Evolutionary conservation across 805 yeast species (phyloP).

Genomic region (Cyberlindnera mycetangii): DNA sequence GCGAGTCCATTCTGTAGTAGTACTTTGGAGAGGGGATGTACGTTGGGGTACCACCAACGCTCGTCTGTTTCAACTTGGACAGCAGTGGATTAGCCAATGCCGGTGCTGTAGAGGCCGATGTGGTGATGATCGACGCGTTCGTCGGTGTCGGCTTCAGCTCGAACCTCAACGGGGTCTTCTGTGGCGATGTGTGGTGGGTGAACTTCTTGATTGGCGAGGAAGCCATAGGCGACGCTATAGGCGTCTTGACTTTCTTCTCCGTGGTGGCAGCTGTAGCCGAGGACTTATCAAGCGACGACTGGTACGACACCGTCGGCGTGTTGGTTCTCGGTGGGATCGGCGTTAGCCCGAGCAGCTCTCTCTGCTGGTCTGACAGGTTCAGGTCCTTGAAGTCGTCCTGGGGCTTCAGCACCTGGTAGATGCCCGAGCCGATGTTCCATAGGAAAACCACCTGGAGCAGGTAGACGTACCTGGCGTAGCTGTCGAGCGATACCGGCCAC

Average conservation of each 20-base stretch:
- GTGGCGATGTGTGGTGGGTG: constrained; percentile 11
- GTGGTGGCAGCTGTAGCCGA: not conserved
- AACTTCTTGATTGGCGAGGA: constrained; percentile 22
- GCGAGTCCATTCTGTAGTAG: constrained; percentile 31
- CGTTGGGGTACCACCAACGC: constrained; percentile 21
- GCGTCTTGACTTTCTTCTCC: constrained; percentile 17
- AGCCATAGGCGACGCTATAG: constrained; percentile 31
- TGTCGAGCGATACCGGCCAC: not conserved
- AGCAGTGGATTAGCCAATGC: constrained; percentile 5
- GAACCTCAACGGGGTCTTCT: constrained; percentile 7
- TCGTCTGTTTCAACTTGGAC: constrained; percentile 3
- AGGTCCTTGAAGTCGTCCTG: constrained; percentile 33
- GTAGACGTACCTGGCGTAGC: constrained; percentile 3
- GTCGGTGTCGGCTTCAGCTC: constrained; percentile 5
- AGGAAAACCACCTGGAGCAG: constrained; percentile 28
- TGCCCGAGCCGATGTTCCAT: constrained; percentile 30
- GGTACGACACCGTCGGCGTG: constrained; percentile 27
- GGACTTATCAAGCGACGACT: not conserved
- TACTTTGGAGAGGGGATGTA: constrained; percentile 31
- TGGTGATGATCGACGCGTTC: constrained; percentile 10
- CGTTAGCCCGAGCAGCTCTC: constrained; percentile 33
- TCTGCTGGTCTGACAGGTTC: constrained; percentile 31
- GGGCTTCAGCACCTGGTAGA: constrained; percentile 31
- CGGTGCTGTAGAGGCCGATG: not conserved
- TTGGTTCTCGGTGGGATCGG: constrained; percentile 10